phyloP scores from a whole-genome alignment of 441 rosid species.

The Breynia disticha region DNA sequence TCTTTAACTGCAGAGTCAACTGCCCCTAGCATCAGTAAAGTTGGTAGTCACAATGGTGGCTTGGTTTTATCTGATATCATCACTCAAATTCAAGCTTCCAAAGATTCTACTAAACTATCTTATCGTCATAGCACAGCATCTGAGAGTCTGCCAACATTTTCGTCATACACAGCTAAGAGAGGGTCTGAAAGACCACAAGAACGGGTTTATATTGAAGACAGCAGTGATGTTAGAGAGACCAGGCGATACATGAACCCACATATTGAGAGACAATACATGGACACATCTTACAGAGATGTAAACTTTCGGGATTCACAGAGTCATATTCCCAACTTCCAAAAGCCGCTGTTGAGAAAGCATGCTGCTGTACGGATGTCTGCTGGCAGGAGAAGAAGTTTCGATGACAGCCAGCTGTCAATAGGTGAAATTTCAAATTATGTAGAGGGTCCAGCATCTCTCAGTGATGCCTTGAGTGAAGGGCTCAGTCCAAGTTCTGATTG shows the following conservation, averaged over 20 bases:
- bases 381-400: slow-evolving; percentile 89
- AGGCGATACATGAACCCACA: slow-evolving; percentile 48
- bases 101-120: slow-evolving; percentile 72
- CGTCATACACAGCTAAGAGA: slow-evolving; percentile 64
- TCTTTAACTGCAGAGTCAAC: slow-evolving; percentile 50
- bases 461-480: slow-evolving; percentile 83
- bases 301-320: slow-evolving; percentile 61
- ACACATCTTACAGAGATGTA: slow-evolving; percentile 49
- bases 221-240: slow-evolving; percentile 49
- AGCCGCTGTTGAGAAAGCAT: slow-evolving; percentile 89
- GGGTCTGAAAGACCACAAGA: slow-evolving; percentile 56
- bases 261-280: slow-evolving; percentile 62
- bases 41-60: slow-evolving; percentile 74
- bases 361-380: slow-evolving; percentile 73
- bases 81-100: slow-evolving; percentile 91
- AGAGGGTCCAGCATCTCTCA: slow-evolving; percentile 83
- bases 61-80: slow-evolving; percentile 79
- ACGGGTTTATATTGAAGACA: slow-evolving; percentile 61
- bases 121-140: slow-evolving; percentile 45
- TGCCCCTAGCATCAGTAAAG: slow-evolving; percentile 39
- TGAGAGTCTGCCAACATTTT: slow-evolving; percentile 50
- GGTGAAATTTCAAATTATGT: slow-evolving; percentile 72
- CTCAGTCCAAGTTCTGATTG: slow-evolving; percentile 89
- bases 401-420: slow-evolving; percentile 73
- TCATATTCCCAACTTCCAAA: slow-evolving; percentile 90